These are phyloP conservation scores for Golubevia sp. DNA, from an alignment of 1,284 basidiomycete genomes.

Conservation along the genomic window DNA sequence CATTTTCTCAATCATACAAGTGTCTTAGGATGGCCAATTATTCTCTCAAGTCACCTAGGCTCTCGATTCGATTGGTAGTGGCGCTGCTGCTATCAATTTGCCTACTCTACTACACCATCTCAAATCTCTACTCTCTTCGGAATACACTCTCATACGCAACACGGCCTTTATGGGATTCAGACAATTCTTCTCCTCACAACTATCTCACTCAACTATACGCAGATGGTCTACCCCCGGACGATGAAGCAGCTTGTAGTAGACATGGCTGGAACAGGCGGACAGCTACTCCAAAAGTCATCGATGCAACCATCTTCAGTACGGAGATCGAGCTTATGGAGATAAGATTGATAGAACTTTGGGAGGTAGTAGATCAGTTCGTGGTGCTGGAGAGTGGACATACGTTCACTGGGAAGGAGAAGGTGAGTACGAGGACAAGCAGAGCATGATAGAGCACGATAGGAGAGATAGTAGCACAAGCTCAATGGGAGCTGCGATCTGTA, in stretches of 20 bases:
- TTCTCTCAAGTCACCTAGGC: too few relatives aligned
- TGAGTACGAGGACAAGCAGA: neutral
- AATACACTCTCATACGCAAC: slow-evolving; percentile 30
- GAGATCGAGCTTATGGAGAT: slow-evolving; percentile 36
- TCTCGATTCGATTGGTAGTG: too few relatives aligned
- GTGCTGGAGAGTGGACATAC: slow-evolving; percentile 26
- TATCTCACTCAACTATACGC: slow-evolving; percentile 19
- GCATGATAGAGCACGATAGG: too few relatives aligned
- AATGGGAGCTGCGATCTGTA: too few relatives aligned
- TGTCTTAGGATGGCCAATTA: too few relatives aligned
- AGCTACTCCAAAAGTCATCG: slow-evolving; percentile 14
- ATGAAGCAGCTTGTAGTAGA: slow-evolving; percentile 19
- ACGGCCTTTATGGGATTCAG: slow-evolving; percentile 25
- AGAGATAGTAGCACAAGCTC: too few relatives aligned
- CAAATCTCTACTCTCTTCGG: slow-evolving; percentile 13
- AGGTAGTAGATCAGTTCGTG: slow-evolving; percentile 25
- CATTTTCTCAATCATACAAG: too few relatives aligned
- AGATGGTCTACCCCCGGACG: slow-evolving; percentile 18
- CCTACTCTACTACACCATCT: slow-evolving; percentile 9
- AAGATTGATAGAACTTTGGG: slow-evolving; percentile 22
- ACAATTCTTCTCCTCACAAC: slow-evolving; percentile 8
- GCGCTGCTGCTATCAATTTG: neutral
- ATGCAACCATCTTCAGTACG: slow-evolving; percentile 28
- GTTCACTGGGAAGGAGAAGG: slow-evolving; percentile 24
- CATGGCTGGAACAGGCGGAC: slow-evolving; percentile 16